These are phyloP conservation scores for Amanita pallidorosea DNA, from an alignment of 768 basidiomycete genomes.

Conservation along the genomic window DNA sequence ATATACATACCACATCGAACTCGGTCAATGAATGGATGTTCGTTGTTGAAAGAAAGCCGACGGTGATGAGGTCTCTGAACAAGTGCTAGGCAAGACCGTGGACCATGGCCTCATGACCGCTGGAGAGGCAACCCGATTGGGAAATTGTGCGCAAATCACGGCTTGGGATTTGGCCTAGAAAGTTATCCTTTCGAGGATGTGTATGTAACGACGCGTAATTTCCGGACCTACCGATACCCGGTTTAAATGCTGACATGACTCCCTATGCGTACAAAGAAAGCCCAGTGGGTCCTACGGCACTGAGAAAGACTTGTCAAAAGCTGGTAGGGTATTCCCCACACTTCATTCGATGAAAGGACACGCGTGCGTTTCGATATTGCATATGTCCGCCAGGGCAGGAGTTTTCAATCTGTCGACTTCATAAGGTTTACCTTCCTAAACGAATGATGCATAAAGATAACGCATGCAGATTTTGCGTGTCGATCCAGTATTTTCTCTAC, in stretches of 20 bases:
- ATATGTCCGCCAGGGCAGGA: no score
- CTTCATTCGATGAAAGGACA: no score
- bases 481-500: neutral
- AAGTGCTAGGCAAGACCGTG: neutral
- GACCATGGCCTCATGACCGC: neutral
- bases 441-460: neutral
- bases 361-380: neutral
- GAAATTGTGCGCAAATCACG: constrained; percentile 2
- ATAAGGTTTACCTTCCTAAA: neutral
- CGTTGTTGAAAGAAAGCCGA: neutral
- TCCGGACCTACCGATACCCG: neutral
- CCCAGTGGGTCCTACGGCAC: neutral
- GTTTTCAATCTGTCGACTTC: neutral
- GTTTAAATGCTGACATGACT: neutral
- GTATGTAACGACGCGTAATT: neutral
- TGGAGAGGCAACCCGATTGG: neutral
- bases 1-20: constrained; percentile 18
- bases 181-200: neutral
- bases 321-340: neutral
- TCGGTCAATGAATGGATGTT: neutral
- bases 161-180: neutral
- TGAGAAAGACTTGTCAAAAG: neutral
- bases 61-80: constrained; percentile 2
- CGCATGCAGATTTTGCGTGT: neutral
- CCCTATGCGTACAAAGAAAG: neutral